Base-by-base conservation (phyloP, 2,329 filamentous ascomycete species). In the Hypomyces rosellus region DNA sequence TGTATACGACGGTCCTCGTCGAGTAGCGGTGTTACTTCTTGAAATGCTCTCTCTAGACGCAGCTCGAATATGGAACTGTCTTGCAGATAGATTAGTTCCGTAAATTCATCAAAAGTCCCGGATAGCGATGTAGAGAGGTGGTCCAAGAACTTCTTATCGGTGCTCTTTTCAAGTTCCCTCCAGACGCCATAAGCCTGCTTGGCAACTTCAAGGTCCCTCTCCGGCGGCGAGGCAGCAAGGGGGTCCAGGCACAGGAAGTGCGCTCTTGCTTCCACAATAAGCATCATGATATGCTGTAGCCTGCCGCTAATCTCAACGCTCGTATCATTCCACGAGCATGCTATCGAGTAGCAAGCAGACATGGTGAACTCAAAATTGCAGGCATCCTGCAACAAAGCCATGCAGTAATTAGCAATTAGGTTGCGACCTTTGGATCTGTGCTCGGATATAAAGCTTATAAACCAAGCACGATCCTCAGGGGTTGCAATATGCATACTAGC, bases 401-500 rank as follows among this genome's bases (percentile, higher is more conserved):
- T 36, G 25, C 61, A 20, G 36, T 63, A 63, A 8, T 45, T 34
- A 14, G 39, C 5, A 5, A 63, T 39, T 2, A 57, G 48, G 7
- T 38, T 3, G 7, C 54, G 49, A 6, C 47, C 45, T 2, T 42
- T 15, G 0, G 16, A 3, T 2, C 12, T 1, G 14, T 55, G 45
- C 2, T 33, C 22, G 1, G 7, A 1, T 4, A 54, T 34, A 33
- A 50, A 50, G 5, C 14, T 12, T 2, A 15, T 22, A 7, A 36
- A 22, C 48, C 48, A 45, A 22, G 33, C 11, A 7, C 40, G 47
- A 14, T 57, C 50, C 1, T 34, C 45, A 30, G 4, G 25, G 9
- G 25, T 30, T 30, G 6, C 25, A 8, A 30, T 8, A 8, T 30
- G 25, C 25, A 30, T 30, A 7, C 25, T 7, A 30, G 6, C 6